These are phyloP conservation scores for Eleusine coracana DNA, from an alignment of 176 grass and related monocot genomes.

Conservation along the genomic window DNA sequence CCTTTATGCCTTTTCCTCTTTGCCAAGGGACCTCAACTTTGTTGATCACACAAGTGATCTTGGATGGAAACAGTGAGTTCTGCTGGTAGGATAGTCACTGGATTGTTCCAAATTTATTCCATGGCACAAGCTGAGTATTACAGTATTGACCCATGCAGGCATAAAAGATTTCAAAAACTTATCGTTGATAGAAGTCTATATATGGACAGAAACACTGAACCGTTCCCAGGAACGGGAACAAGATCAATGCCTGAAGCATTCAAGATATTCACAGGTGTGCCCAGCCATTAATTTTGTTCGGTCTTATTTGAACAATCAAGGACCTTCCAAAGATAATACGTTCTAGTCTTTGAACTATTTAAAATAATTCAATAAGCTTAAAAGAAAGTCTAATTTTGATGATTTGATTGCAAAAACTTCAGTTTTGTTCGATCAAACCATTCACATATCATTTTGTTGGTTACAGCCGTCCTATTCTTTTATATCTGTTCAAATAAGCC, in stretches of 20 bases:
- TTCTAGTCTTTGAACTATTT: neutral
- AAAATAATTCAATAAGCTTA: neutral
- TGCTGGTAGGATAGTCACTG: conserved; percentile 6
- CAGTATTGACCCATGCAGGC: conserved; percentile 40
- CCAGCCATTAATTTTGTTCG: neutral
- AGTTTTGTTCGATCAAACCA: neutral
- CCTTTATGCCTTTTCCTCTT: conserved; percentile 57
- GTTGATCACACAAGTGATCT: conserved; percentile 71
- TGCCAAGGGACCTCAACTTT: conserved; percentile 62
- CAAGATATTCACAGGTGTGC: conserved; percentile 83
- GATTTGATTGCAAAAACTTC: neutral
- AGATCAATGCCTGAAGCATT: conserved; percentile 73
- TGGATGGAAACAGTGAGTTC: conserved; percentile 71
- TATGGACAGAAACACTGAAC: conserved; percentile 47
- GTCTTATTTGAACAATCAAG: neutral
- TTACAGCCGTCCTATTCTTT: neutral
- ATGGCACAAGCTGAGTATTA: neutral
- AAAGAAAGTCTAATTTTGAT: neutral
- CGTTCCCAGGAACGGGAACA: conserved; percentile 39
- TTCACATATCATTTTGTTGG: neutral
- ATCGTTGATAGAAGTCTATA: conserved; percentile 72
- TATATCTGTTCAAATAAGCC: neutral
- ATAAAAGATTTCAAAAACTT: conserved; percentile 73
- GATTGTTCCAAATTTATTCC: neutral
- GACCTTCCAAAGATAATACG: neutral